Percentiles rank a stretch among this genome's conserved stretches.
These are phyloP conservation scores for Sphaerosporella brunnea DNA, from an alignment of 495 filamentous ascomycete species.

Conservation along the genomic window DNA sequence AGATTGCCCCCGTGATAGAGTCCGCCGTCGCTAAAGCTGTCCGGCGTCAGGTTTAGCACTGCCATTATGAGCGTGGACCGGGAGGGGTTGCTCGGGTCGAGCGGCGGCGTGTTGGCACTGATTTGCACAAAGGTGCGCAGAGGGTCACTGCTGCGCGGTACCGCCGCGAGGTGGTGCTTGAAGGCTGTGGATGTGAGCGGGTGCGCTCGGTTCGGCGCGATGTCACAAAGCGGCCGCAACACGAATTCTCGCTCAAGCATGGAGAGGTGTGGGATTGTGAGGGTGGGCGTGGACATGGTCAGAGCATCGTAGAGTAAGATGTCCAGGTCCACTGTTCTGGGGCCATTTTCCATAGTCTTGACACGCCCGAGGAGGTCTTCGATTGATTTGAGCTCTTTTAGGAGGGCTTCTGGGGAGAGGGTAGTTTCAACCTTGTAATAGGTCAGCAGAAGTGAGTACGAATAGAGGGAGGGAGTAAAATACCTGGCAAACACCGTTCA, in stretches of 20 bases:
- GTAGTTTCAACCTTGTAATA: constrained; percentile 56
- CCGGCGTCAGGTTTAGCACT: constrained; percentile 86
- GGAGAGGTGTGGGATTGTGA: constrained; percentile 66
- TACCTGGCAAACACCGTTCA: constrained; percentile 92
- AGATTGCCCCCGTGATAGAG: constrained; percentile 33
- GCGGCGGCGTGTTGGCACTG: constrained; percentile 34
- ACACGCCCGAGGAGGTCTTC: constrained; percentile 64
- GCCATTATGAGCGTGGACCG: constrained; percentile 74
- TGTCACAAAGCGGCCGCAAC: constrained; percentile 69
- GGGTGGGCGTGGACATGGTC: constrained; percentile 44
- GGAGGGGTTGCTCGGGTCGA: constrained; percentile 44
- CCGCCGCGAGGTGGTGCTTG: constrained; percentile 44
- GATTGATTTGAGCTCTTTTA: constrained; percentile 66
- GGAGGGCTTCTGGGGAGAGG: constrained; percentile 51
- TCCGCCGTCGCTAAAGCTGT: constrained; percentile 94
- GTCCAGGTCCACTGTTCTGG: constrained; percentile 83
- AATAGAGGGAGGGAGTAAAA: constrained; percentile 18
- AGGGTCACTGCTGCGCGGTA: constrained; percentile 36
- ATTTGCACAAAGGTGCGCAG: constrained; percentile 55
- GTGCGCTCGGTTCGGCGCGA: constrained; percentile 20
- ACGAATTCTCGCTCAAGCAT: constrained; percentile 93
- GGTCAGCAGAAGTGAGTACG: not conserved
- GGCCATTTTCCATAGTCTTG: constrained; percentile 82
- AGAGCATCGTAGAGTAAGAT: constrained; percentile 72
- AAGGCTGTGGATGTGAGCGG: constrained; percentile 24